These are phyloP conservation scores for Aspergillus fructus DNA, from an alignment of 2,329 filamentous ascomycete species.

Conservation along the genomic window DNA sequence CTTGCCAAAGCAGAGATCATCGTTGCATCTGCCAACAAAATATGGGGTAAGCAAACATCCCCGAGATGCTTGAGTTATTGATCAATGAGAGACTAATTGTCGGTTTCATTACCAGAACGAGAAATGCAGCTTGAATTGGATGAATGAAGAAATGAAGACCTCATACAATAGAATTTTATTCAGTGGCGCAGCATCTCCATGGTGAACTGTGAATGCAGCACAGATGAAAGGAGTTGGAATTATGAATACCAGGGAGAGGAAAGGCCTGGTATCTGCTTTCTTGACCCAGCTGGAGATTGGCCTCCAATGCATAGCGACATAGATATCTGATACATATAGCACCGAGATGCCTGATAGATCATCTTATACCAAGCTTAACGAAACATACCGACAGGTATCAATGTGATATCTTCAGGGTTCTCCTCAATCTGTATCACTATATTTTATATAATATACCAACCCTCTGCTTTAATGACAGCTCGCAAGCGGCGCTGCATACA, in stretches of 20 bases:
- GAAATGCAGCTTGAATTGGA: slow-evolving; percentile 39
- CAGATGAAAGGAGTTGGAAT: neutral
- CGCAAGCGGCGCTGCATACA: no score
- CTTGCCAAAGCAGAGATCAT: slow-evolving; percentile 67
- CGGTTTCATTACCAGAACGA: slow-evolving; percentile 26
- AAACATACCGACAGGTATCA: neutral
- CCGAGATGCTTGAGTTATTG: neutral
- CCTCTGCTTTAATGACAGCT: no score
- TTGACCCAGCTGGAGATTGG: neutral
- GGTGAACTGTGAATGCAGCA: neutral
- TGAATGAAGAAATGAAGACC: slow-evolving; percentile 20
- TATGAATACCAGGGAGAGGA: neutral
- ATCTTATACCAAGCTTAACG: neutral
- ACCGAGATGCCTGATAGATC: neutral
- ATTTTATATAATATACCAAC: no score
- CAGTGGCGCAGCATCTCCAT: neutral
- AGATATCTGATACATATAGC: neutral
- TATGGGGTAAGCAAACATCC: slow-evolving; percentile 56
- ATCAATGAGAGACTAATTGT: neutral
- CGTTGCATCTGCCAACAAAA: slow-evolving; percentile 64
- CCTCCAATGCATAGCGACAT: neutral
- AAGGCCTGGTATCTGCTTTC: neutral
- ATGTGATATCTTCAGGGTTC: neutral
- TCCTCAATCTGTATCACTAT: no score
- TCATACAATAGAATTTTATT: neutral